Percentiles rank a stretch among this genome's conserved stretches.
Conservation (phyloP, 2,329 filamentous ascomycete genomes). For the Gnomoniopsis smithogilvyi region DNA sequence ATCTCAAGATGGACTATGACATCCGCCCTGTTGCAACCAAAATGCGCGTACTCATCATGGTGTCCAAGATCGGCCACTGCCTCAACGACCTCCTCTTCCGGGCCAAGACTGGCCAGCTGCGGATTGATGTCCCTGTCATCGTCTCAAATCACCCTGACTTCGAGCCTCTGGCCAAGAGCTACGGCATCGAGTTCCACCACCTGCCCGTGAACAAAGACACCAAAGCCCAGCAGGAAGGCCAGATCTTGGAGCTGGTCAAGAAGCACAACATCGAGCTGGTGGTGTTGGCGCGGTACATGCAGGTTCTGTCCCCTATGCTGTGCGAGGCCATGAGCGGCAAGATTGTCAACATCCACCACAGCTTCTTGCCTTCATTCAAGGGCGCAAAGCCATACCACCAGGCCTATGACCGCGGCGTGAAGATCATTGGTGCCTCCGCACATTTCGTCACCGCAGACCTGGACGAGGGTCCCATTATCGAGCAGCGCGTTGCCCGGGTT, state of each 20-base stretch:
- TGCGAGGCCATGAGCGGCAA: slow-evolving; percentile 77
- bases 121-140: slow-evolving; percentile 72
- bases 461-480: slow-evolving; percentile 85
- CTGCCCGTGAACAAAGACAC: slow-evolving; percentile 77
- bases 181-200: slow-evolving; percentile 77
- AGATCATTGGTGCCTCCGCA: slow-evolving; percentile 83
- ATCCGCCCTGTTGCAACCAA: slow-evolving; percentile 67
- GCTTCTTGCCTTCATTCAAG: slow-evolving; percentile 84
- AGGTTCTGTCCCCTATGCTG: slow-evolving; percentile 72
- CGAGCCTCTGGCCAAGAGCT: slow-evolving; percentile 63
- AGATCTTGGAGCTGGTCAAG: slow-evolving; percentile 67
- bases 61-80: slow-evolving; percentile 85
- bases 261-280: slow-evolving; percentile 73
- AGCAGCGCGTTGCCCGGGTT: slow-evolving; percentile 75
- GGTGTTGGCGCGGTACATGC: slow-evolving; percentile 84
- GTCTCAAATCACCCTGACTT: slow-evolving; percentile 82
- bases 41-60: slow-evolving; percentile 80
- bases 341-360: slow-evolving; percentile 93
- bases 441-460: slow-evolving; percentile 84
- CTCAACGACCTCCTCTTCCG: slow-evolving; percentile 82
- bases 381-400: slow-evolving; percentile 87
- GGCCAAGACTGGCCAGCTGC: slow-evolving; percentile 68
- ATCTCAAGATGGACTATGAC: slow-evolving; percentile 69
- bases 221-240: slow-evolving; percentile 68
- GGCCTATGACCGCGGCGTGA: slow-evolving; percentile 80